A percentile compares a stretch with the other conserved stretches of the same genome.
phyloP scores from a whole-genome alignment of 257 asterid species.

The Osmanthus fragrans region DNA sequence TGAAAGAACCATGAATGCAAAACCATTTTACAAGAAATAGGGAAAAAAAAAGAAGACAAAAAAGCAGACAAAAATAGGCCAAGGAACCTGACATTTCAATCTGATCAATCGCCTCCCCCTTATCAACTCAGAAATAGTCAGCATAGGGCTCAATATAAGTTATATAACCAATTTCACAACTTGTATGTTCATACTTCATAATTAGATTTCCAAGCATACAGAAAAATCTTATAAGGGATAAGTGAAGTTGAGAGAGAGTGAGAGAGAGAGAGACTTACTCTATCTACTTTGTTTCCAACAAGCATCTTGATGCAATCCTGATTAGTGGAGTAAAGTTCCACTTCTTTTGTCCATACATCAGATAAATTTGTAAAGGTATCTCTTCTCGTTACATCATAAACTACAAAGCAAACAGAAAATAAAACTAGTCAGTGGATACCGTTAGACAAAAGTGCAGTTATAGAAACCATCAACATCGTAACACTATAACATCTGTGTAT shows the following conservation, averaged over 20 bases:
- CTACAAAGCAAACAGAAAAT: constrained; percentile 21
- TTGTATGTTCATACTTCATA: not conserved
- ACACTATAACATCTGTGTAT: not conserved
- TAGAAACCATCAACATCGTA: not conserved
- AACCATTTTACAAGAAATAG: not conserved
- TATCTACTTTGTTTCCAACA: constrained; percentile 63
- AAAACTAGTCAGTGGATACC: not conserved
- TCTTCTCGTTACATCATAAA: constrained; percentile 60
- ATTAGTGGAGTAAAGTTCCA: constrained; percentile 50
- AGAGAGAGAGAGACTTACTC: constrained; percentile 22
- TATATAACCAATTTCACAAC: not conserved
- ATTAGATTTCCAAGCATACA: not conserved
- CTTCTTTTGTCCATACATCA: constrained; percentile 59
- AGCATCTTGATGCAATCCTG: constrained; percentile 58
- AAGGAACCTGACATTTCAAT: not conserved
- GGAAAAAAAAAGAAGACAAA: not conserved
- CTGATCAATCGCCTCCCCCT: not conserved
- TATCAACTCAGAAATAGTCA: not conserved
- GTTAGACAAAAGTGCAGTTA: not conserved
- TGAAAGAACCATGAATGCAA: not conserved
- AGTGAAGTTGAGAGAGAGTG: not conserved
- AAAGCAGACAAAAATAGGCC: not conserved
- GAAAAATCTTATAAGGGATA: not conserved
- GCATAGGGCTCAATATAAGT: not conserved
- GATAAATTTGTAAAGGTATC: constrained; percentile 49